Evolutionary conservation across 2,329 filamentous ascomycete genomes (phyloP).

Genomic region (Phialophora tarda): DNA sequence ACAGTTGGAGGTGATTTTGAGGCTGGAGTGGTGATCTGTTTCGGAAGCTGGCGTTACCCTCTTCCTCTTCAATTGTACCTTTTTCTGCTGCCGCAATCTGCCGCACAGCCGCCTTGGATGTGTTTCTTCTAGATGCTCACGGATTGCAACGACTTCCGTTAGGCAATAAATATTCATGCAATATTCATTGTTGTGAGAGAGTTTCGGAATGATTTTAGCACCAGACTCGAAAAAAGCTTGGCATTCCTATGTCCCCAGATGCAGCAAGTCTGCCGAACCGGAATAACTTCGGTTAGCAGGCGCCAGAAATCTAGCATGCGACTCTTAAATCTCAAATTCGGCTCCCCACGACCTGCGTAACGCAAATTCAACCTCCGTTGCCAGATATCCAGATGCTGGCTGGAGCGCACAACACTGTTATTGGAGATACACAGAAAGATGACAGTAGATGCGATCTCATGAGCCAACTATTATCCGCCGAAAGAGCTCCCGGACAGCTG

Average conservation of each 20-base stretch:
- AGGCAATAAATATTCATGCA: background rate
- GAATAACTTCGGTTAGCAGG: background rate
- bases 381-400: background rate
- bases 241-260: background rate
- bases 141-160: background rate
- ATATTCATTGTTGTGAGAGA: constrained; percentile 15
- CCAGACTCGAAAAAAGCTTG: constrained; percentile 1
- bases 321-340: background rate
- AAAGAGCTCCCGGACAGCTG: background rate
- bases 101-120: background rate
- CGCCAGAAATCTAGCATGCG: background rate
- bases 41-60: background rate
- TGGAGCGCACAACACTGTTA: background rate
- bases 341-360: background rate
- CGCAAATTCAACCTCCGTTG: background rate
- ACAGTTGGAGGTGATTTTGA: background rate
- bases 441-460: background rate
- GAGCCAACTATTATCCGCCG: background rate
- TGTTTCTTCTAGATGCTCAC: background rate
- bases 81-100: background rate
- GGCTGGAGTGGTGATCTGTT: background rate
- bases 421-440: background rate
- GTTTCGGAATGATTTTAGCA: constrained; percentile 20
- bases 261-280: background rate
- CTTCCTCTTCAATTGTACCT: constrained; percentile 1